Evolutionary conservation across 2,329 filamentous ascomycete species (phyloP).

Genomic region (Ophiostoma ulmi): DNA sequence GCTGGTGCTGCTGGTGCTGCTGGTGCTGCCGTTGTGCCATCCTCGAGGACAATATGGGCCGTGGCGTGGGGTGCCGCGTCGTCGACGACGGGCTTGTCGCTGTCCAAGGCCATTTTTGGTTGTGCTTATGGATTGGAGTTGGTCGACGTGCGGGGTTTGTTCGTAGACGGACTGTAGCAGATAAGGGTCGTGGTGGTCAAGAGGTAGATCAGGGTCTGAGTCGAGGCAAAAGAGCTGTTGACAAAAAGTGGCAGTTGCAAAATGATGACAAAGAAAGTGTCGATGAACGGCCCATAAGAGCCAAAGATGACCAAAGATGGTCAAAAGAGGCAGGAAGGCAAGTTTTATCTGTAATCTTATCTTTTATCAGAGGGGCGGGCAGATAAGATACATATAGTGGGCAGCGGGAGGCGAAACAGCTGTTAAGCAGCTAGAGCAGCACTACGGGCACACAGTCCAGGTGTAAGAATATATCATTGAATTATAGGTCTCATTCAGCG

Average conservation of each 20-base stretch:
- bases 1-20: slow-evolving; percentile 8
- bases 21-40: slow-evolving; percentile 20
- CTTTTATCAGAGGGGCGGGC: background rate
- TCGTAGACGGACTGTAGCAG: background rate
- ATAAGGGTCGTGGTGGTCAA: background rate
- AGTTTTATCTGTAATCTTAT: background rate
- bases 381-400: background rate
- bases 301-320: background rate
- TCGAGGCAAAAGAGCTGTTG: background rate
- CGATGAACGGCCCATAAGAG: background rate
- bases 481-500: too few relatives aligned
- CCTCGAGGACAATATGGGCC: slow-evolving; percentile 22
- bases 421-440: background rate
- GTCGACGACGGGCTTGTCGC: slow-evolving; percentile 14
- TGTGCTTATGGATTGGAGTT: background rate
- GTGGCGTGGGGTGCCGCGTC: slow-evolving; percentile 14
- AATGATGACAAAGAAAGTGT: background rate
- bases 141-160: background rate
- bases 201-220: background rate
- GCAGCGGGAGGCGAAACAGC: background rate
- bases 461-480: too few relatives aligned
- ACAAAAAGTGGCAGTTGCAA: background rate
- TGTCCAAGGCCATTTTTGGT: slow-evolving; percentile 15
- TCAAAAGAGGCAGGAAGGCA: background rate
- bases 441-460: background rate